Evolutionary conservation across 2,329 filamentous ascomycete genomes (phyloP).

Genomic region (Pestalotiopsis sp.): DNA sequence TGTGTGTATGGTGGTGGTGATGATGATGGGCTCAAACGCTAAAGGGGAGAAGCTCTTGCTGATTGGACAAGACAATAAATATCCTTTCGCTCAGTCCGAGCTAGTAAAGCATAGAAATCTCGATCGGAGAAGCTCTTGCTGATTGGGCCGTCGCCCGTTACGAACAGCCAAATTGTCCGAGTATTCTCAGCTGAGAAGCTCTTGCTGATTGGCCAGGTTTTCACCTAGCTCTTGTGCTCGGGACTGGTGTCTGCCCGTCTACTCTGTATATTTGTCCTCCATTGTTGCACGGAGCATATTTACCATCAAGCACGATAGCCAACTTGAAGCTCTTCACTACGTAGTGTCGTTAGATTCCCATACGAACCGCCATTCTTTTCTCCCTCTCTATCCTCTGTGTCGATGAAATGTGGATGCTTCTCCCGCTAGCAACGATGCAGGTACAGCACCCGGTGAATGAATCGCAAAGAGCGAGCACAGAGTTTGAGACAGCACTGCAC

Average conservation of each 20-base stretch:
- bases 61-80: not conserved
- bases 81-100: not conserved
- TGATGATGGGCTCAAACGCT: not conserved
- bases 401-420: no score
- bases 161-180: not conserved
- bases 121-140: conserved; percentile 7
- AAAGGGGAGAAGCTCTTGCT: conserved; percentile 9
- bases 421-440: no score
- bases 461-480: not conserved
- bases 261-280: not conserved
- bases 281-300: no score
- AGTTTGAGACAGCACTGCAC: not conserved
- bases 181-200: not conserved
- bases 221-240: not conserved
- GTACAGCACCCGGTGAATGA: not conserved
- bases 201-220: not conserved
- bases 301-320: no score
- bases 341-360: no score
- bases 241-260: not conserved
- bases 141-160: not conserved
- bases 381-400: not conserved
- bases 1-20: not conserved
- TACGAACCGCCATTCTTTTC: not conserved
- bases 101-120: not conserved
- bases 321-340: no score